A percentile compares a stretch with the other conserved stretches of the same genome.
Conservation (phyloP, 2,329 filamentous ascomycete species). For the Xylariales sp. region DNA sequence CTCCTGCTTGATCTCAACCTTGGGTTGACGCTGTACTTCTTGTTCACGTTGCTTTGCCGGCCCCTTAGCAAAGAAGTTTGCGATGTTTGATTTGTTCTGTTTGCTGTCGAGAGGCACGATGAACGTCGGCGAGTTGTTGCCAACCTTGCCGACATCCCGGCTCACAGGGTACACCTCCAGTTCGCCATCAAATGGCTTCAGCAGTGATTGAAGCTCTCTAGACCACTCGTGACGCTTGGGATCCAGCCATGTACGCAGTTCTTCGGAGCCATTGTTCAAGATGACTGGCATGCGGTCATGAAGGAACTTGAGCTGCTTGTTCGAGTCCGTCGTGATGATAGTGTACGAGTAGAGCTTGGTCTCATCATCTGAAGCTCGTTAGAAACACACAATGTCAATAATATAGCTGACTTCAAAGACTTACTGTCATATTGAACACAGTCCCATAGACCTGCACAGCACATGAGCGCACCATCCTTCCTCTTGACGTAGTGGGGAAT, state of each 20-base stretch:
- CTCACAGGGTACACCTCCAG: slow-evolving; percentile 82
- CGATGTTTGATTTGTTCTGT: slow-evolving; percentile 90
- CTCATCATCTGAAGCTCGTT: slow-evolving; percentile 35
- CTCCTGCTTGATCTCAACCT: slow-evolving; percentile 16
- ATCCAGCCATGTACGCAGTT: slow-evolving; percentile 73
- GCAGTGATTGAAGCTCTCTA: slow-evolving; percentile 67
- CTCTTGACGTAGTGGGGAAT: slow-evolving; percentile 80
- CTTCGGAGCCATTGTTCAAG: slow-evolving; percentile 69
- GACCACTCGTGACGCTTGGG: slow-evolving; percentile 69
- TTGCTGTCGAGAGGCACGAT: slow-evolving; percentile 77
- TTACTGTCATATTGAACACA: slow-evolving; percentile 74
- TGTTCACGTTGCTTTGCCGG: slow-evolving; percentile 28
- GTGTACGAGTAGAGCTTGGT: slow-evolving; percentile 84
- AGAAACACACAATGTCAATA: too few species aligned
- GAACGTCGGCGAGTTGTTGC: slow-evolving; percentile 82
- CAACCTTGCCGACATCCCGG: slow-evolving; percentile 90
- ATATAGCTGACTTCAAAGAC: slow-evolving; percentile 5
- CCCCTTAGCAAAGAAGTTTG: slow-evolving; percentile 78
- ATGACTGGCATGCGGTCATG: slow-evolving; percentile 97
- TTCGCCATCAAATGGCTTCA: slow-evolving; percentile 76
- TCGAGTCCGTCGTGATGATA: slow-evolving; percentile 87
- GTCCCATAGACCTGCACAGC: slow-evolving; percentile 89
- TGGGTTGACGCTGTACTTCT: slow-evolving; percentile 15
- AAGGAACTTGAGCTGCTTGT: slow-evolving; percentile 76
- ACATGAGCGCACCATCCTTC: slow-evolving; percentile 80